Conservation (phyloP, 2,329 filamentous ascomycete species). For the Aureobasidium sp. region DNA sequence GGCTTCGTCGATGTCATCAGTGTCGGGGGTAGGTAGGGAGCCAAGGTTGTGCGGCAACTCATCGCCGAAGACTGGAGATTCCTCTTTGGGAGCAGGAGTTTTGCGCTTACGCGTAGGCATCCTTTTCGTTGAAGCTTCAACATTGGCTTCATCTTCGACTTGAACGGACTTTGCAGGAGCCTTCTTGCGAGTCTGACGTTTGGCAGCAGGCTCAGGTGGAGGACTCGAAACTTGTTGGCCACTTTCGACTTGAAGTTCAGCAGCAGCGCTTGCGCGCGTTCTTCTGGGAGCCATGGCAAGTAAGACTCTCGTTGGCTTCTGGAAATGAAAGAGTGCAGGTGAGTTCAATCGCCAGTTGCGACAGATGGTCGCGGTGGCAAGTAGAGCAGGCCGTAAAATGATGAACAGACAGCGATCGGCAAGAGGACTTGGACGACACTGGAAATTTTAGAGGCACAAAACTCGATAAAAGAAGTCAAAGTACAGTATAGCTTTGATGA, state of each 20-base stretch:
- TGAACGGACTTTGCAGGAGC: constrained; percentile 4
- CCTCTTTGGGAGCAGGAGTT: constrained; percentile 23
- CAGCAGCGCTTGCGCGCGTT: constrained; percentile 17
- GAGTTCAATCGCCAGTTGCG: background rate
- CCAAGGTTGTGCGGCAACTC: constrained; percentile 54
- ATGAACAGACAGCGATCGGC: background rate
- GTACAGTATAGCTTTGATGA: background rate
- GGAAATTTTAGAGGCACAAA: background rate
- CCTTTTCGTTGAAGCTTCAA: background rate
- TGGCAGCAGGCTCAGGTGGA: constrained; percentile 28
- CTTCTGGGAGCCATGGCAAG: constrained; percentile 17
- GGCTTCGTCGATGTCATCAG: constrained; percentile 20
- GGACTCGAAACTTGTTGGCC: constrained; percentile 38
- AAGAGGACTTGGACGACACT: too few relatives aligned
- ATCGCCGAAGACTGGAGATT: constrained; percentile 30
- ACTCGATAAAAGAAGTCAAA: background rate
- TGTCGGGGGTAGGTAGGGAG: constrained; percentile 26
- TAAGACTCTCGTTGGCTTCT: background rate
- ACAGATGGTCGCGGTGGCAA: constrained; percentile 10
- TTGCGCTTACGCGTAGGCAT: constrained; percentile 31
- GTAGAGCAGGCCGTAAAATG: background rate
- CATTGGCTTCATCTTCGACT: constrained; percentile 21
- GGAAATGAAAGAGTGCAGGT: background rate
- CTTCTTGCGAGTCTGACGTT: constrained; percentile 23
- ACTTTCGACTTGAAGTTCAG: constrained; percentile 17